Evolutionary conservation across 2,329 filamentous ascomycete genomes (phyloP).

Genomic region (Ceratocystis colombiana): DNA sequence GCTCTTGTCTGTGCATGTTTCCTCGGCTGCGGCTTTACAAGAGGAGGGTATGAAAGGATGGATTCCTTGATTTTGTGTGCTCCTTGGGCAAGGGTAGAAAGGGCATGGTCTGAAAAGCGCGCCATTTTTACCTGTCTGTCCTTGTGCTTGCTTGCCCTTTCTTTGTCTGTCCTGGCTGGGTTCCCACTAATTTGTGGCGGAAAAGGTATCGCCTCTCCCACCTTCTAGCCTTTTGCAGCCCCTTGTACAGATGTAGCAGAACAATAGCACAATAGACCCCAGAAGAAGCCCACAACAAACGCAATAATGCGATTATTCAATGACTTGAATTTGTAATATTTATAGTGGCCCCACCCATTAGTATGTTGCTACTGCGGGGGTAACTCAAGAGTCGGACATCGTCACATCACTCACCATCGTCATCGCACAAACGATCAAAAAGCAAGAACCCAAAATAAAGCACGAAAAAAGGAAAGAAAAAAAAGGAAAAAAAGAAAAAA

Average conservation of each 20-base stretch:
- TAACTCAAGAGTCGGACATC: background rate
- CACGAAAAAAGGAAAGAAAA: background rate
- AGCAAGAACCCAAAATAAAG: background rate
- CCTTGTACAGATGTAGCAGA: background rate
- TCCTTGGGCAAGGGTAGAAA: background rate
- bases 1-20: conserved; percentile 1
- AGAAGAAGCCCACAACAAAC: background rate
- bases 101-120: background rate
- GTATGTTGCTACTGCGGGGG: background rate
- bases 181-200: background rate
- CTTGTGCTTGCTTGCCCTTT: background rate
- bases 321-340: background rate
- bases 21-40: background rate
- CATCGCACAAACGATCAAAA: background rate
- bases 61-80: conserved; percentile 3
- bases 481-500: background rate
- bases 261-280: background rate
- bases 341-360: background rate
- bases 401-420: background rate
- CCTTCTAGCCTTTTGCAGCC: background rate
- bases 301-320: background rate
- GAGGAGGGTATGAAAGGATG: background rate
- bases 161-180: background rate
- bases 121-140: no score
- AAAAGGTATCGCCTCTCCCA: background rate